Evolutionary conservation across 352 stramenopile species (phyloP).

Genomic region (Lagenidium sp.): DNA sequence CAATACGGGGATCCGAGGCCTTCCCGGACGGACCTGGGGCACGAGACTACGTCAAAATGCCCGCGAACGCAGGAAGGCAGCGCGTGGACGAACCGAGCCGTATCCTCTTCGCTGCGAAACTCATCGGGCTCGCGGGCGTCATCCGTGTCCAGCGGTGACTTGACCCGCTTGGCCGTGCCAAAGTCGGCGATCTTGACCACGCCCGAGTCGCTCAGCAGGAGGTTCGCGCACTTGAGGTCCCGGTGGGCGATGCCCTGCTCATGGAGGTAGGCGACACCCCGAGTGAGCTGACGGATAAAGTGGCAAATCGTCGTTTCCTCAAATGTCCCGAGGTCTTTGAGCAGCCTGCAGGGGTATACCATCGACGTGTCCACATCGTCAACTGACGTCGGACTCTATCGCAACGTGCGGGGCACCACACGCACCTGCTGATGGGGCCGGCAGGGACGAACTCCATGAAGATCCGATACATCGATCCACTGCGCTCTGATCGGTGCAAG

Average conservation of each 20-base stretch:
- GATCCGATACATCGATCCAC: constrained; percentile 51
- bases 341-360: constrained; percentile 22
- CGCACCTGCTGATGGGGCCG: constrained; percentile 64
- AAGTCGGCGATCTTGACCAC: constrained; percentile 86
- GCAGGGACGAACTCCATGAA: constrained; percentile 84
- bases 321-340: constrained; percentile 77
- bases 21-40: constrained; percentile 52
- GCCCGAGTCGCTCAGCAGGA: constrained; percentile 55
- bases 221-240: constrained; percentile 85
- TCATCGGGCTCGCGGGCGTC: constrained; percentile 4
- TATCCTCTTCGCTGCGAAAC: constrained; percentile 5
- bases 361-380: no score
- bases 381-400: no score
- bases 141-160: no score
- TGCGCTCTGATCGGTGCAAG: no score
- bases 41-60: no score
- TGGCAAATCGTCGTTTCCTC: constrained; percentile 42
- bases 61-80: no score
- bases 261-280: constrained; percentile 69
- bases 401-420: not conserved
- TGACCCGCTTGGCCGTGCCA: constrained; percentile 65
- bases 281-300: constrained; percentile 52
- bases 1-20: constrained; percentile 89
- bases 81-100: no score
- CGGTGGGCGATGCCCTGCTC: constrained; percentile 61